Evolutionary conservation across 805 yeast genomes (phyloP), one percentile per base, ranked within the genome.

Genomic region (Spathaspora passalidarum): DNA sequence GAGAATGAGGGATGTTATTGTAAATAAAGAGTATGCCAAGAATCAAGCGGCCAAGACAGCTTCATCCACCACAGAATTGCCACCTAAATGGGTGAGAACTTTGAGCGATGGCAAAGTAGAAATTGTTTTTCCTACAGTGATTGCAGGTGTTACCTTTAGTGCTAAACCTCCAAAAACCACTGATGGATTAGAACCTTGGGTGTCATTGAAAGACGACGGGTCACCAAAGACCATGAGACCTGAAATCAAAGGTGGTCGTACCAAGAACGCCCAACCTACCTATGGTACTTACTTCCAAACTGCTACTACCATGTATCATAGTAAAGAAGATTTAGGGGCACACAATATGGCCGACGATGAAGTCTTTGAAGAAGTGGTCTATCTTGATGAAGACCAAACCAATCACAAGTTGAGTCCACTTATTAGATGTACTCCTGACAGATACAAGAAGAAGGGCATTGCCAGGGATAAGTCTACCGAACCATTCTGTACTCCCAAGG

Each of bases 401-500:
- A 84, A 87, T 56, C 83, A 81, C 21, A 67, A 76, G 16, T 70
- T 89, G 60, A 86, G 84, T 58, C 97, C 97, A 0, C 62, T 89
- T 41, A 76, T 88, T 57, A 76, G 96, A 66, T 89, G 97, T 67
- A 86, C 90, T 3, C 97, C 97, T 2, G 84, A 84, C 44, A 66
- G 78, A 40, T 89, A 86, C 60, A 74, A 69, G 56, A 76, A 73
- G 53, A 84, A 82, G 59, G 92, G 91, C 7, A 48, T 71, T 32
- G 83, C 81, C 23, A 80, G 81, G 53, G 72, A 72, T 49, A 61
- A 65, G 14, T 56, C 68, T 1, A 78, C 89, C 34, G 94, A 73
- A 43, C 97, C 97, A n/a, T 87, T 88, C 63, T 89, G 97, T 63
- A 78, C 87, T 17, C 97, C 96, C 10, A 72, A 69, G 26, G 91